Conservation (phyloP, 495 filamentous ascomycete genomes). For the Letharia lupina region DNA sequence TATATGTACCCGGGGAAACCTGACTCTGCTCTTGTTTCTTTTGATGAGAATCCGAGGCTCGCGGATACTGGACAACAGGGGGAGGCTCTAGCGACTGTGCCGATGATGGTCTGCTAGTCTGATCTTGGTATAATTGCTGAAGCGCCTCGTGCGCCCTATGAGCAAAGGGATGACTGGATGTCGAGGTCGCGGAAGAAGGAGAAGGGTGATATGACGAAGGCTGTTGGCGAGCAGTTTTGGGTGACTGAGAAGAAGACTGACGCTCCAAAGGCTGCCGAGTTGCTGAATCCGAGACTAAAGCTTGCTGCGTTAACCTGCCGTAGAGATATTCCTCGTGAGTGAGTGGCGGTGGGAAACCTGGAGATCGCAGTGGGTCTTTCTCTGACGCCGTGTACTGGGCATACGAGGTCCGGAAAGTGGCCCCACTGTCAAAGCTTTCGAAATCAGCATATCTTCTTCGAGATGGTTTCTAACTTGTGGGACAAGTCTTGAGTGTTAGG, state of each 20-base stretch:
- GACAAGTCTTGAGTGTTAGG: not conserved
- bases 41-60: conserved; percentile 16
- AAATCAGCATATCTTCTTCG: not conserved
- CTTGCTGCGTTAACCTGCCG: conserved; percentile 14
- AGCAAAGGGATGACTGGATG: conserved; percentile 24
- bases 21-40: conserved; percentile 13
- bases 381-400: conserved; percentile 16
- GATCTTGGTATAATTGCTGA: conserved; percentile 22
- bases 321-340: conserved; percentile 21
- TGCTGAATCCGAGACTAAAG: conserved; percentile 10
- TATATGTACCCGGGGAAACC: conserved; percentile 15
- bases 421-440: conserved; percentile 14
- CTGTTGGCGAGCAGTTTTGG: conserved; percentile 19
- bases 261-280: conserved; percentile 18
- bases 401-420: conserved; percentile 3
- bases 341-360: conserved; percentile 7
- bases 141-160: conserved; percentile 19
- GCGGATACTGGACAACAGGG: conserved; percentile 15
- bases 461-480: not conserved
- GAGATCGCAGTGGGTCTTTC: conserved; percentile 21
- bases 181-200: conserved; percentile 25
- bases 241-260: conserved; percentile 21
- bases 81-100: conserved; percentile 25
- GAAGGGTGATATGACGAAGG: conserved; percentile 23
- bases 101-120: conserved; percentile 25